Percentiles rank a stretch among this genome's conserved stretches.
phyloP scores from a whole-genome alignment of 805 yeast genomes.

The Suhomyces pyralidae region DNA sequence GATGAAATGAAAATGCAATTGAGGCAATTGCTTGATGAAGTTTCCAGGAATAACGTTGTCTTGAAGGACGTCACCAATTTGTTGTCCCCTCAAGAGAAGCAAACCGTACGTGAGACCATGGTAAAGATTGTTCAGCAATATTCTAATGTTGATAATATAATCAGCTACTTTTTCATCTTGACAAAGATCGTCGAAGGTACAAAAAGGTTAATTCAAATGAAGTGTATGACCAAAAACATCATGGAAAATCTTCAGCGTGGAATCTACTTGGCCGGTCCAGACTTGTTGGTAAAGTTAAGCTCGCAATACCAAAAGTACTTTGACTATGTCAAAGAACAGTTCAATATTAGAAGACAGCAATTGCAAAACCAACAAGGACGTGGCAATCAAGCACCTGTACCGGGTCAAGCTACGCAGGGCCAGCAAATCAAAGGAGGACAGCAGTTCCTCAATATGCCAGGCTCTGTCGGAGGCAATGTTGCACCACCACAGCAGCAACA shows the following conservation, averaged over 20 bases:
- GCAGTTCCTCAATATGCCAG: slow-evolving; percentile 3
- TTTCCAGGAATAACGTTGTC: slow-evolving; percentile 61
- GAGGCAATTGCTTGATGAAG: slow-evolving; percentile 65
- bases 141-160: slow-evolving; percentile 68
- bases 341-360: slow-evolving; percentile 38
- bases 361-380: slow-evolving; percentile 28
- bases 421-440: slow-evolving; percentile 2
- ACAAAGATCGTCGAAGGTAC: slow-evolving; percentile 77
- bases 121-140: slow-evolving; percentile 56
- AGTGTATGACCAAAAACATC: slow-evolving; percentile 74
- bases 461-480: slow-evolving; percentile 10
- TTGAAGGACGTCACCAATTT: slow-evolving; percentile 62
- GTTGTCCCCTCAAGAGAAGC: slow-evolving; percentile 63
- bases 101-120: slow-evolving; percentile 52
- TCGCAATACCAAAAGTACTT: slow-evolving; percentile 72
- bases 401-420: not conserved
- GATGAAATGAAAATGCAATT: slow-evolving; percentile 64
- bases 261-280: slow-evolving; percentile 68
- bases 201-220: slow-evolving; percentile 70
- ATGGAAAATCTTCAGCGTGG: slow-evolving; percentile 66
- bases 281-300: slow-evolving; percentile 65
- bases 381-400: slow-evolving; percentile 4
- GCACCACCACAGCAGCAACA: slow-evolving; percentile 6
- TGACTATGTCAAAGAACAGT: slow-evolving; percentile 67
- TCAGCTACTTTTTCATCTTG: slow-evolving; percentile 73